These are phyloP conservation scores for Pseudogymnoascus sp. DNA, from an alignment of 2,329 filamentous ascomycete species.

Conservation along the genomic window DNA sequence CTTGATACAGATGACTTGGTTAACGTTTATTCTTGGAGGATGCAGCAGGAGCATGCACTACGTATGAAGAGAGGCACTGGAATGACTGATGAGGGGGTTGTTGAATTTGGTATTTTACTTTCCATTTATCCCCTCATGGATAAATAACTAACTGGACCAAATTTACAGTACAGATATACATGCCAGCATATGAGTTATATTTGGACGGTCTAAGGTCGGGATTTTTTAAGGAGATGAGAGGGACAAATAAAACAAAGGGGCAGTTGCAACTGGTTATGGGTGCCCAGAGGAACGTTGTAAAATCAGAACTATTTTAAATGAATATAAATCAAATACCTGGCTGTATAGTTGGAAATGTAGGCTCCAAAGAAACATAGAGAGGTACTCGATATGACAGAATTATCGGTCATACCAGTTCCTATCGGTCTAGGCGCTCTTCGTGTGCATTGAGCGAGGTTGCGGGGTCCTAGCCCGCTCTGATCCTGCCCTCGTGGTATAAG, in stretches of 20 bases:
- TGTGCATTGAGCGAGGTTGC: not conserved
- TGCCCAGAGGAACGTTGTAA: not conserved
- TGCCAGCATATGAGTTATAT: constrained; percentile 50
- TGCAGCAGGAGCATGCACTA: constrained; percentile 56
- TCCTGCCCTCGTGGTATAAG: not conserved
- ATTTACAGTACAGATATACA: constrained; percentile 43
- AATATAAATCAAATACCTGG: not conserved
- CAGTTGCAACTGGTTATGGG: constrained; percentile 18
- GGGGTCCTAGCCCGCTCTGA: not conserved
- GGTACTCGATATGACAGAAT: not conserved
- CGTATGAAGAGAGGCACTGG: constrained; percentile 48
- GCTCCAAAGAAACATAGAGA: not conserved
- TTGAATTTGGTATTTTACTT: constrained; percentile 42
- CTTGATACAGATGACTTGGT: constrained; percentile 53
- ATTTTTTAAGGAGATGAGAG: constrained; percentile 31
- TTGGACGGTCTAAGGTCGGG: constrained; percentile 40
- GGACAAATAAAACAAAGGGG: constrained; percentile 18
- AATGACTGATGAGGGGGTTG: constrained; percentile 59
- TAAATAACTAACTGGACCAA: not conserved
- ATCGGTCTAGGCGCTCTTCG: not conserved
- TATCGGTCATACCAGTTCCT: not conserved
- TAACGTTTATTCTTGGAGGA: constrained; percentile 61
- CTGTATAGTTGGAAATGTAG: not conserved
- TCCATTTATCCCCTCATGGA: not conserved
- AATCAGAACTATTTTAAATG: not conserved